Conservation (phyloP, 2,329 filamentous ascomycete genomes). For the Zalaria sp. region DNA sequence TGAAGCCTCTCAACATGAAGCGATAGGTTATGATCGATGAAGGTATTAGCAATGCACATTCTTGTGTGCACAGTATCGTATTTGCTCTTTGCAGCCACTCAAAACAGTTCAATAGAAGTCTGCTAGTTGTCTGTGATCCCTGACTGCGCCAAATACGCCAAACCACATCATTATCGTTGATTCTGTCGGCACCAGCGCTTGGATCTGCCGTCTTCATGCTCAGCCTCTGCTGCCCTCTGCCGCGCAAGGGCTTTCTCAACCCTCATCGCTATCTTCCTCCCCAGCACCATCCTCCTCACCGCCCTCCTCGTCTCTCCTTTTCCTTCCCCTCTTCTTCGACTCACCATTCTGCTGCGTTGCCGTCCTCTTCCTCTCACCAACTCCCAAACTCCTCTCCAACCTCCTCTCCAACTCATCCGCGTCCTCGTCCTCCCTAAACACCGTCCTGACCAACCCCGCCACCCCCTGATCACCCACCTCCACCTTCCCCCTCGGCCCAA, state of each 20-base stretch:
- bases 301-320: background rate
- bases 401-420: conserved; percentile 17
- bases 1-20: too few species aligned
- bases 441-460: conserved; percentile 48
- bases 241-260: background rate
- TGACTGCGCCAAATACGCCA: too few species aligned
- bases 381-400: conserved; percentile 18
- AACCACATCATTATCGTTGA: too few species aligned
- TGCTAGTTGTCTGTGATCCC: too few species aligned
- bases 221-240: too few species aligned
- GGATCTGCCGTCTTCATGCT: too few species aligned
- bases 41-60: too few species aligned
- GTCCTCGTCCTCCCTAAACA: conserved; percentile 31
- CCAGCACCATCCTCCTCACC: background rate
- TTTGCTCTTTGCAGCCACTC: too few species aligned
- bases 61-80: too few species aligned
- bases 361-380: conserved; percentile 2
- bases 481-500: conserved; percentile 72
- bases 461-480: conserved; percentile 72
- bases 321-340: background rate
- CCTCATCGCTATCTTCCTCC: conserved; percentile 1
- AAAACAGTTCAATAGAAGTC: too few species aligned
- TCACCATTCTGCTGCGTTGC: background rate
- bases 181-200: too few species aligned
- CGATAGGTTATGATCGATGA: too few species aligned